Base-by-base conservation (phyloP, 2,329 filamentous ascomycete species). In the Saccharata proteae region DNA sequence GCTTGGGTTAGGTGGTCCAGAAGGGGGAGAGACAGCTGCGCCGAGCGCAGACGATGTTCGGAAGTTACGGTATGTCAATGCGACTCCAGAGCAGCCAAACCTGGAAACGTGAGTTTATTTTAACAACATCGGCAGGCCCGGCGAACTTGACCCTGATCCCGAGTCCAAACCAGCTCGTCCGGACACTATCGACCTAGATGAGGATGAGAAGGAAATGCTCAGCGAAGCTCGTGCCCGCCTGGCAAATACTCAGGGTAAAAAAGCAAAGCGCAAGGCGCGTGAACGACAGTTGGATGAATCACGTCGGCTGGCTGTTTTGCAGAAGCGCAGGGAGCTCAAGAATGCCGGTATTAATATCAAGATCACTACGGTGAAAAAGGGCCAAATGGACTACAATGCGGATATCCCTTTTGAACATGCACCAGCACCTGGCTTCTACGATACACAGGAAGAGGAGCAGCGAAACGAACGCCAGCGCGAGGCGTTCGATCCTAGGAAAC, bases 181-280 rank as follows among this genome's bases (percentile, higher is more conserved):
- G 22, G 90, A 98, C 56, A 94, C 90, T 5, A 90, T 98, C 52
- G 90, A 98, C 58, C 75, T 98, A 47, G 90, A 98, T 52, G 90
- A 98, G 55, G 90, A 98, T 52, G 90, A 98, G 59, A 96, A 98
- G 64, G 90, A 98, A 59, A 98, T 98, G 90, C 61, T 98, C 49
- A 94, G 86, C 53, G 90, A 98, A 62, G 90, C 90, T 44, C 82
- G 90, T 52, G 90, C 90, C 34, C 84, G 90, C 61, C 65, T 98
- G 41, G 90, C 90, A 40, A 98, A 98, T 49, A 96, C 90, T 8
- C 90, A 96, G 59, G 90, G 90, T 53, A 98, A 98, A 62, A 98
- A 98, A 64, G 90, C 90, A 5, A 98, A 98, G 67, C 69, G 90
- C 44, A 98, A 98, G 67, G 90, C 90, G 19, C 74, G 90, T 48